Percentiles rank a stretch among this genome's conserved stretches.
Evolutionary conservation across 352 stramenopile species (phyloP).

Genomic region (Phytophthora sp.): DNA sequence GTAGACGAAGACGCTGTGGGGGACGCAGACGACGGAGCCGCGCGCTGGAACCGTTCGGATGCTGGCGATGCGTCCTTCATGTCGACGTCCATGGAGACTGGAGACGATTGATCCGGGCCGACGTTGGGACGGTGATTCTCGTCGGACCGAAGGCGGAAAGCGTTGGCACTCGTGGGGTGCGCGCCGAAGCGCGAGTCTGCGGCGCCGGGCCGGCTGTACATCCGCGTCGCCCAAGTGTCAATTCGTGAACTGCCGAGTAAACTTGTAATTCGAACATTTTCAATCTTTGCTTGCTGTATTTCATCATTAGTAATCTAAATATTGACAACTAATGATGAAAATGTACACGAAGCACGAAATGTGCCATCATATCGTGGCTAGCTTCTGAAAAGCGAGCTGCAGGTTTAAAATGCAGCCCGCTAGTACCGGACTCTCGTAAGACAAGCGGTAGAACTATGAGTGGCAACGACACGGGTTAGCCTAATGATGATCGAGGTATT

Average conservation of each 20-base stretch:
- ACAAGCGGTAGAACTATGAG: constrained; percentile 54
- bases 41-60: constrained; percentile 24
- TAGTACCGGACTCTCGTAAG: constrained; percentile 54
- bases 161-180: constrained; percentile 21
- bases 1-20: constrained; percentile 6
- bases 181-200: constrained; percentile 25
- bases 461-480: constrained; percentile 1
- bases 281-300: no score
- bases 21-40: constrained; percentile 7
- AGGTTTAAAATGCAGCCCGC: constrained; percentile 44
- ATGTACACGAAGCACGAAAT: neutral
- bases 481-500: neutral
- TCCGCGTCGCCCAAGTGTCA: constrained; percentile 20
- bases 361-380: constrained; percentile 29
- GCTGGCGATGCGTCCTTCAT: constrained; percentile 43
- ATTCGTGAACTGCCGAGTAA: constrained; percentile 16
- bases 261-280: no score
- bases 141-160: constrained; percentile 38
- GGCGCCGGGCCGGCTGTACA: constrained; percentile 23
- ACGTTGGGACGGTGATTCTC: constrained; percentile 47
- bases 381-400: constrained; percentile 49
- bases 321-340: no score
- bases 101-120: constrained; percentile 7
- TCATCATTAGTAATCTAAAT: no score
- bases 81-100: constrained; percentile 32